Evolutionary conservation across 208 protist genomes (phyloP).

Genomic region (Phytomonas sp.): DNA sequence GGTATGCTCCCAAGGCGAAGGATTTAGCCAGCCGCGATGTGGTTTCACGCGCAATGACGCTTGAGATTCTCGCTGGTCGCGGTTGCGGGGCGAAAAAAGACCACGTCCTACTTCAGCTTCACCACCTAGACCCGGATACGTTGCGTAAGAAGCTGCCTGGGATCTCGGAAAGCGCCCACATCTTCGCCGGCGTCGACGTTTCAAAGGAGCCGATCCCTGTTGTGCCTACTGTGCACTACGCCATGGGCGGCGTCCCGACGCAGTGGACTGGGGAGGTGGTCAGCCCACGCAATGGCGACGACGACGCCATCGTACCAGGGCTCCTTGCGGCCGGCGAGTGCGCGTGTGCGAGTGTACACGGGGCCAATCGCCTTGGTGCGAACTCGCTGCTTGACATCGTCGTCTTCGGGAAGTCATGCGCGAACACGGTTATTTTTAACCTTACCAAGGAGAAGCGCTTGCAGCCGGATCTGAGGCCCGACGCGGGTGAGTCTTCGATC

Average conservation of each 20-base stretch:
- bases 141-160: conserved; percentile 97
- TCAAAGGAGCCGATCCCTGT: conserved; percentile 99
- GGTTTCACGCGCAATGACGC: conserved; percentile 97
- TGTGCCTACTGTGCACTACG: conserved; percentile 99
- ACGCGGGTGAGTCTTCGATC: conserved; percentile 92
- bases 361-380: conserved; percentile 97
- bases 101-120: conserved; percentile 97
- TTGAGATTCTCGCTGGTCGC: conserved; percentile 95
- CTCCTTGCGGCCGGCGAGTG: conserved; percentile 97
- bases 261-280: conserved; percentile 90
- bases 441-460: conserved; percentile 85
- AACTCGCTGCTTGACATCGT: conserved; percentile 99
- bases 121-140: conserved; percentile 94
- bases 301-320: conserved; percentile 94
- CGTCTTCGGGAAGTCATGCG: conserved; percentile 97
- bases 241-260: conserved; percentile 94
- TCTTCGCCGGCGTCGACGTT: conserved; percentile 99
- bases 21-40: conserved; percentile 99
- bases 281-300: conserved; percentile 76
- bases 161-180: conserved; percentile 97
- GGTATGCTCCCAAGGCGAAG: conserved; percentile 97
- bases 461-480: conserved; percentile 73
- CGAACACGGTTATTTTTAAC: conserved; percentile 91
- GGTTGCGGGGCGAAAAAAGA: conserved; percentile 93
- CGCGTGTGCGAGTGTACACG: conserved; percentile 97